Conservation (phyloP, 805 yeast species). For the Ogataea methylovora region DNA sequence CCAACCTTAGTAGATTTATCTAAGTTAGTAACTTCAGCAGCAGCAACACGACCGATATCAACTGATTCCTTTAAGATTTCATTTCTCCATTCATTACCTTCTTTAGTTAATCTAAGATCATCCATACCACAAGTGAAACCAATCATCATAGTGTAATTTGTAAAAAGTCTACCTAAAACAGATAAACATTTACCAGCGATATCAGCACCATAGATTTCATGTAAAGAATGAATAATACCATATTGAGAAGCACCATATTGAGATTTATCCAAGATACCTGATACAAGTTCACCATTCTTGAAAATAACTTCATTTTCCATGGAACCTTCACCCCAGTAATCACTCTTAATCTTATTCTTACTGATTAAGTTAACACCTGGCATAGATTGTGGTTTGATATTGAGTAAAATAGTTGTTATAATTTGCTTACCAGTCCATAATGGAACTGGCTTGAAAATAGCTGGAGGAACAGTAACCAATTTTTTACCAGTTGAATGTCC, state of each 20-base stretch:
- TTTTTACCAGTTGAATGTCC: constrained; percentile 75
- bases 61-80: constrained; percentile 72
- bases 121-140: constrained; percentile 99
- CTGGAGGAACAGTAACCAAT: constrained; percentile 81
- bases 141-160: constrained; percentile 84
- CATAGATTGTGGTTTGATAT: constrained; percentile 77
- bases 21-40: constrained; percentile 88
- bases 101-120: constrained; percentile 84
- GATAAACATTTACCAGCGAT: constrained; percentile 86
- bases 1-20: constrained; percentile 36
- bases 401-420: constrained; percentile 83
- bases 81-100: constrained; percentile 84
- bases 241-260: constrained; percentile 98
- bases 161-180: constrained; percentile 91
- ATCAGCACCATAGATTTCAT: constrained; percentile 89
- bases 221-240: constrained; percentile 94
- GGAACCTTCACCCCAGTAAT: constrained; percentile 88
- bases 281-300: constrained; percentile 76
- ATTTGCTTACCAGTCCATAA: constrained; percentile 98
- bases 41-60: constrained; percentile 86
- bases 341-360: constrained; percentile 84
- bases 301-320: constrained; percentile 81
- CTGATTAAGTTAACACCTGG: constrained; percentile 87
- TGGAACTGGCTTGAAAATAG: constrained; percentile 78
- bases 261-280: constrained; percentile 94